phyloP scores from a whole-genome alignment of 331 rosid genomes.

The Rosa hybrid region DNA sequence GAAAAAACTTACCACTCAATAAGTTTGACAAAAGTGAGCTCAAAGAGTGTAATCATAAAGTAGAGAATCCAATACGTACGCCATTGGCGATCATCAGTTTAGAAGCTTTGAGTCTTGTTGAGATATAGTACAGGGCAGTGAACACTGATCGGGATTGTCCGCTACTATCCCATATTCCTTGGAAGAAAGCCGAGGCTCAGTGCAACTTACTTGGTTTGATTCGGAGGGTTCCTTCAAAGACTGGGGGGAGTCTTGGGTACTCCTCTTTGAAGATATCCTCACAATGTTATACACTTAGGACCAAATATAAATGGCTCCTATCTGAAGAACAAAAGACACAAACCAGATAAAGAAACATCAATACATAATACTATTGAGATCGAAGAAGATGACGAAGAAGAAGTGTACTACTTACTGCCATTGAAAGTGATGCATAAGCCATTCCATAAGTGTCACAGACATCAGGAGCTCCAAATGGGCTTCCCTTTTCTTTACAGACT shows the following conservation, averaged over 20 bases:
- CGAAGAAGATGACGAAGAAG: neutral
- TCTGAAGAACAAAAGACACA: slow-evolving; percentile 36
- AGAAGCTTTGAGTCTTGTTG: slow-evolving; percentile 21
- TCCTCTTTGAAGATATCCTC: slow-evolving; percentile 46
- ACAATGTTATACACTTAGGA: slow-evolving; percentile 82
- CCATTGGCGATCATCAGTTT: too few species aligned
- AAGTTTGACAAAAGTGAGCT: too few species aligned
- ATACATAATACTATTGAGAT: neutral
- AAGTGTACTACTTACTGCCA: slow-evolving; percentile 61
- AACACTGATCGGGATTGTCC: slow-evolving; percentile 6
- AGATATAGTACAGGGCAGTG: slow-evolving; percentile 27
- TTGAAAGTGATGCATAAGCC: slow-evolving; percentile 89
- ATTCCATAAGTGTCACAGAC: slow-evolving; percentile 37
- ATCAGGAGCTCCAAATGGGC: too few species aligned
- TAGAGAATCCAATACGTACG: too few species aligned
- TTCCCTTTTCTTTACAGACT: too few species aligned
- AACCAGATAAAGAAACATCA: neutral
- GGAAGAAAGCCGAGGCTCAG: slow-evolving; percentile 37
- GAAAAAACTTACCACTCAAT: too few species aligned
- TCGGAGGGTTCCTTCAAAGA: slow-evolving; percentile 12
- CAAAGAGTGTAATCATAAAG: too few species aligned
- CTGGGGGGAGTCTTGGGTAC: slow-evolving; percentile 9
- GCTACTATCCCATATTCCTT: slow-evolving; percentile 11
- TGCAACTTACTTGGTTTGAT: slow-evolving; percentile 16
- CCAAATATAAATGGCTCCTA: slow-evolving; percentile 74